Evolutionary conservation across 177 flowering plant genomes (phyloP).

Genomic region (Vitis hybrid): DNA sequence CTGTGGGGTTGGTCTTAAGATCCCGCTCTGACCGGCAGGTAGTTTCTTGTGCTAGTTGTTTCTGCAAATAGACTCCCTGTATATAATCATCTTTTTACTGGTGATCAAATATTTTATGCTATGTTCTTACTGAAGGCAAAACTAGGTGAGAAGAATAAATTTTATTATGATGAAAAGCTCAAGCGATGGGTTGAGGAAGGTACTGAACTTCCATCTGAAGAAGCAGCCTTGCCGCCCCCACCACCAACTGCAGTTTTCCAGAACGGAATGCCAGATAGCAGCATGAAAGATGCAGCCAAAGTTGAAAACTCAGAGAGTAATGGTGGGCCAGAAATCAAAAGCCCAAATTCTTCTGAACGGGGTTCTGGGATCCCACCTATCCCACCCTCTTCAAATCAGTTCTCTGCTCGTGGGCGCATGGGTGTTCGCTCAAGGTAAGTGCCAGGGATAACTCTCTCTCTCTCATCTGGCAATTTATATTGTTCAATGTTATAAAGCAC

Average conservation of each 20-base stretch:
- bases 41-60: not conserved
- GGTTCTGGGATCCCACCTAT: constrained; percentile 24
- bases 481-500: not conserved
- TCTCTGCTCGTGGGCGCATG: constrained; percentile 23
- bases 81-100: not conserved
- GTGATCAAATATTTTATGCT: constrained; percentile 1
- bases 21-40: constrained; percentile 25
- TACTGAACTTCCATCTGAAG: constrained; percentile 23
- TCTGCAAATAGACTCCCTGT: not conserved
- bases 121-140: constrained; percentile 21
- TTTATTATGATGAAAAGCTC: constrained; percentile 35
- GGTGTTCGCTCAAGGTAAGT: constrained; percentile 31
- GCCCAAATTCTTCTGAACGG: constrained; percentile 8
- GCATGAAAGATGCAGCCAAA: not conserved
- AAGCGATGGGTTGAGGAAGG: constrained; percentile 41
- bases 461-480: not conserved
- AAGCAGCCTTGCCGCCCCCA: constrained; percentile 27
- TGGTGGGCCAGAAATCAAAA: constrained; percentile 12
- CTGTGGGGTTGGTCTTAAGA: constrained; percentile 27
- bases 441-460: not conserved
- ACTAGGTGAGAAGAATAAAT: constrained; percentile 30
- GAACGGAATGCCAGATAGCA: constrained; percentile 13
- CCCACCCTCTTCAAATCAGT: constrained; percentile 21
- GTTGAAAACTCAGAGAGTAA: constrained; percentile 1
- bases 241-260: constrained; percentile 25